Evolutionary conservation across 148 eudicot genomes (phyloP), one percentile per base, ranked within the genome.

Genomic region (Talinum fruticosum): DNA sequence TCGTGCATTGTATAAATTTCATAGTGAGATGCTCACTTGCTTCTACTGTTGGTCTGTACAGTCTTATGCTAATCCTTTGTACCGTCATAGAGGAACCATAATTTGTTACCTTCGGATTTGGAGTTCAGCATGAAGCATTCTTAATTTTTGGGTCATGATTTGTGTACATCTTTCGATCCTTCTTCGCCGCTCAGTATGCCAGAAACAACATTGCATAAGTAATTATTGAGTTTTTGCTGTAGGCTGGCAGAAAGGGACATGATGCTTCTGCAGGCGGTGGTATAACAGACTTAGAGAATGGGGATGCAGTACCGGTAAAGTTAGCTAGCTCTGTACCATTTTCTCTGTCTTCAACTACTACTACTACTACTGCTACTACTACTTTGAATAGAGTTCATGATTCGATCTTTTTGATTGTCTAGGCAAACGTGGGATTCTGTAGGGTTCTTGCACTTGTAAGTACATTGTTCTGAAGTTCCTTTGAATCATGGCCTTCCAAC

Each of bases 381-480:
- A n/a, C n/a, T n/a, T n/a, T n/a, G n/a, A 44, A 5, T 6, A 10
- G 36, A 65, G 69, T 54, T 76, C 77, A 75, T 87, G 61, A 86
- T 57, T 34, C 74, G 38, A 38, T 29, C 47, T 54, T 65, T 82
- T 85, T 62, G 34, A 59, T 73, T 47, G 77, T 74, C 66, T 82
- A 94, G 97, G 93, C 89, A 65, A 91, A 94, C 82, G 93, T 91
- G 66, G 90, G 97, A 72, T 90, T 90, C 81, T 79, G 87, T 49
- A 87, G 97, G 79, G 90, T 94, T 30, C 45, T 94, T 34, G 77
- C 92, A 76, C 93, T 94, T 78, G 97, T 93, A 87, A 87, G 96
- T 87, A 10, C 78, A 53, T 70, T 57, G 28, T 36, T 47, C 69
- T 64, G 12, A 62, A 16, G 24, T 26, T 70, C 71, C 8, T 64